These are phyloP conservation scores for Cladosporium velox DNA, from an alignment of 2,329 filamentous ascomycete genomes.

Conservation along the genomic window DNA sequence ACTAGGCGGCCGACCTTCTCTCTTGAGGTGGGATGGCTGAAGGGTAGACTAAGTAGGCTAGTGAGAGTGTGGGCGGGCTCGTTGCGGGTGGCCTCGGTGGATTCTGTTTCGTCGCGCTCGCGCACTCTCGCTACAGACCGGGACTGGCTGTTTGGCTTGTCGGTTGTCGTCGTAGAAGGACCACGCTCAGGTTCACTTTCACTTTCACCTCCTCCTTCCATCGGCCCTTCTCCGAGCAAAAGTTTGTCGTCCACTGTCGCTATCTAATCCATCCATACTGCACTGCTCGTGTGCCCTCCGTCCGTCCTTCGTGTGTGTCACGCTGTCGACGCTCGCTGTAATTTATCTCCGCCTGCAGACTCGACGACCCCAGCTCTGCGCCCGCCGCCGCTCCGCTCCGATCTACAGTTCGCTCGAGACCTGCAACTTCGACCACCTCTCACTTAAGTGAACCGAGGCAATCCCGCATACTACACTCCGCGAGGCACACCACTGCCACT, in stretches of 20 bases:
- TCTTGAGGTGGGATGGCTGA: background rate
- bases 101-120: background rate
- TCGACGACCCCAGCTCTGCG: constrained; percentile 4
- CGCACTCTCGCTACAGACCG: constrained; percentile 8
- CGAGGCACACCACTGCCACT: constrained; percentile 17
- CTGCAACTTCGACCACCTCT: background rate
- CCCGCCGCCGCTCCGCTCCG: background rate
- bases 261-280: background rate
- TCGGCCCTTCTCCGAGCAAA: constrained; percentile 17
- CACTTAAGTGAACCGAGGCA: background rate
- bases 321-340: background rate
- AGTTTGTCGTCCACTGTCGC: constrained; percentile 13
- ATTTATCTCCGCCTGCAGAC: background rate
- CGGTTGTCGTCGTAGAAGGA: background rate
- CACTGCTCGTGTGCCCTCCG: constrained; percentile 17
- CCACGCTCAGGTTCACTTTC: constrained; percentile 5
- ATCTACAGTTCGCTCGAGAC: background rate
- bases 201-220: constrained; percentile 16
- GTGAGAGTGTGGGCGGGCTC: background rate
- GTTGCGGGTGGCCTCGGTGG: background rate
- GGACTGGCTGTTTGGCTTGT: background rate
- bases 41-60: background rate
- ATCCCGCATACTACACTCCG: background rate
- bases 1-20: background rate
- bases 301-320: background rate